Conservation (phyloP, 306 rosid genomes). For the cucumber (Cucumis sativus) region DNA sequence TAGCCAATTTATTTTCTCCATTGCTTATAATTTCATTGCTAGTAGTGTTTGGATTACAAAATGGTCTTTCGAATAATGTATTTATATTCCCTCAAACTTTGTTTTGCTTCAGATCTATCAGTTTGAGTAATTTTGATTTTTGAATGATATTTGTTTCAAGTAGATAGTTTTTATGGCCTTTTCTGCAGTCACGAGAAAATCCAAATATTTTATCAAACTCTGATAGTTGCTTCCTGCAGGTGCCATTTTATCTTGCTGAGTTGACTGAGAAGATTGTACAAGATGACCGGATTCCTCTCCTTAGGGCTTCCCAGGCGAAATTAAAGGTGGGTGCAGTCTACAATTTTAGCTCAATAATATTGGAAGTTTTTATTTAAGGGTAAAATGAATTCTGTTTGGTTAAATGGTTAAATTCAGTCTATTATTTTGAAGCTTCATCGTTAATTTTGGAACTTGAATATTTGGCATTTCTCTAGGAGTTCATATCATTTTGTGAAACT, state of each 20-base stretch:
- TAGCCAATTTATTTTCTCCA: not conserved
- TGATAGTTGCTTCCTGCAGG: slow-evolving; percentile 31
- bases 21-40: not conserved
- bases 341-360: not conserved
- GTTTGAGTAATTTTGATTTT: not conserved
- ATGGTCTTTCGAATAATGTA: not conserved
- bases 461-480: slow-evolving; percentile 41
- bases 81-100: not conserved
- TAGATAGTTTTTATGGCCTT: not conserved
- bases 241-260: slow-evolving; percentile 84
- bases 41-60: not conserved
- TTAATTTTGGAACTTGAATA: not conserved
- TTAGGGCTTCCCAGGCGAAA: slow-evolving; percentile 64
- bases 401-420: not conserved
- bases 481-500: slow-evolving; percentile 73
- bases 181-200: not conserved
- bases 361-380: not conserved
- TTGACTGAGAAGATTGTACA: slow-evolving; percentile 63
- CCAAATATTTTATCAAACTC: not conserved
- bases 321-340: slow-evolving; percentile 43
- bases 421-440: not conserved
- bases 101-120: not conserved
- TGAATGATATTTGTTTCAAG: not conserved
- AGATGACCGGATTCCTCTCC: slow-evolving; percentile 62
- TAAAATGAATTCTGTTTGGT: not conserved